Percentiles rank a stretch among this genome's conserved stretches.
Conservation (phyloP, 208 protist species). For the Novymonas esmeraldas region DNA sequence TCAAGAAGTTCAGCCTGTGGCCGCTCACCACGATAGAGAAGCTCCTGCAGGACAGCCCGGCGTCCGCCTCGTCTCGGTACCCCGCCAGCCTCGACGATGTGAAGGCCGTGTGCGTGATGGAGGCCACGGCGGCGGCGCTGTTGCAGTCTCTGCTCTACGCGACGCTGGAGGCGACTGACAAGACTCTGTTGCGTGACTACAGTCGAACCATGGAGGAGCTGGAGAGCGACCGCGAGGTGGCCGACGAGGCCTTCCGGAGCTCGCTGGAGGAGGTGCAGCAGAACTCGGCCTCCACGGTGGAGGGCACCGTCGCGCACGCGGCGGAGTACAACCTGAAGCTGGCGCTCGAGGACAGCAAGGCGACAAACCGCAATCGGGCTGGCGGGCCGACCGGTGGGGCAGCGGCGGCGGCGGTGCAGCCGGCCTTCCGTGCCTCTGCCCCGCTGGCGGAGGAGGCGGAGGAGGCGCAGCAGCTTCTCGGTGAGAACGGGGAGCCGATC, state of each 20-base stretch:
- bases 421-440: not conserved
- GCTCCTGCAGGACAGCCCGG: constrained; percentile 12
- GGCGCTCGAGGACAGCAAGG: constrained; percentile 15
- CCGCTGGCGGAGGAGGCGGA: constrained; percentile 23
- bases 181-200: constrained; percentile 71
- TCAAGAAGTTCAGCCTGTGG: constrained; percentile 80
- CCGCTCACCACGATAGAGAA: constrained; percentile 54
- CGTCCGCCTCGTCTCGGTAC: constrained; percentile 11
- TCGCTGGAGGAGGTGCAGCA: constrained; percentile 59
- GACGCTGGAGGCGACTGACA: constrained; percentile 65
- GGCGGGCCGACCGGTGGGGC: not conserved
- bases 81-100: constrained; percentile 52
- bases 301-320: constrained; percentile 71
- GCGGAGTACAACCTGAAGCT: constrained; percentile 67
- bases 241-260: constrained; percentile 66
- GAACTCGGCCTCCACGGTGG: constrained; percentile 60
- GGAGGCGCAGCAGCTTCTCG: constrained; percentile 55
- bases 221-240: constrained; percentile 58
- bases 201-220: constrained; percentile 85
- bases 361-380: not conserved
- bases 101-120: constrained; percentile 56
- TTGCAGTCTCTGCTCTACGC: constrained; percentile 78
- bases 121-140: constrained; percentile 66
- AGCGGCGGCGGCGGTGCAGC: not conserved
- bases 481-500: constrained; percentile 80